A percentile compares a stretch with the other conserved stretches of the same genome.
Conservation (phyloP, 257 asterid species). For the Lantana camara region DNA sequence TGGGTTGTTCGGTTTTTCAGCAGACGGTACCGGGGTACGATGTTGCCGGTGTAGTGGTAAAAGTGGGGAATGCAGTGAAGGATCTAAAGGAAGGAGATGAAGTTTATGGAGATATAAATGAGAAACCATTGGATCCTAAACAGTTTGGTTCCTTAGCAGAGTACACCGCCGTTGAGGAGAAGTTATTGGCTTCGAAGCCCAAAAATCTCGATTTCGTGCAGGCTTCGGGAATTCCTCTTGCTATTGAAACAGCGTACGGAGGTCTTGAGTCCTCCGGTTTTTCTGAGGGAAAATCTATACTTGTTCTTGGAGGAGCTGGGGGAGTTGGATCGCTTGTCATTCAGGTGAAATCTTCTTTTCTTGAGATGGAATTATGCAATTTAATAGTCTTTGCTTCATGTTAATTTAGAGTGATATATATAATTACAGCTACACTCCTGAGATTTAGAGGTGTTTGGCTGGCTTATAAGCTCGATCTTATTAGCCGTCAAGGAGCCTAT, state of each 20-base stretch:
- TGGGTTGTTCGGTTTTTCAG: background rate
- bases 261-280: conserved; percentile 79
- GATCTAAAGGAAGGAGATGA: conserved; percentile 84
- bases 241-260: conserved; percentile 82
- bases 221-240: conserved; percentile 91
- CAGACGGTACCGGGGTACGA: conserved; percentile 97
- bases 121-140: conserved; percentile 76
- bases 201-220: conserved; percentile 65
- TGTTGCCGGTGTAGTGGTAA: conserved; percentile 88
- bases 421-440: too few relatives aligned
- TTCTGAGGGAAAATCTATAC: conserved; percentile 79
- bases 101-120: conserved; percentile 79
- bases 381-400: too few relatives aligned
- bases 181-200: conserved; percentile 78
- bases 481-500: too few relatives aligned
- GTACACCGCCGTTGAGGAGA: conserved; percentile 91
- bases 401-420: too few relatives aligned
- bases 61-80: conserved; percentile 84
- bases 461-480: too few relatives aligned
- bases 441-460: too few relatives aligned
- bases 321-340: conserved; percentile 91
- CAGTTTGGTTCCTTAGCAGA: conserved; percentile 84
- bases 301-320: conserved; percentile 97
- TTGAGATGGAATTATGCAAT: background rate
- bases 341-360: conserved; percentile 76